phyloP scores from a whole-genome alignment of 164 flowering plant species.

The Piper longum region DNA sequence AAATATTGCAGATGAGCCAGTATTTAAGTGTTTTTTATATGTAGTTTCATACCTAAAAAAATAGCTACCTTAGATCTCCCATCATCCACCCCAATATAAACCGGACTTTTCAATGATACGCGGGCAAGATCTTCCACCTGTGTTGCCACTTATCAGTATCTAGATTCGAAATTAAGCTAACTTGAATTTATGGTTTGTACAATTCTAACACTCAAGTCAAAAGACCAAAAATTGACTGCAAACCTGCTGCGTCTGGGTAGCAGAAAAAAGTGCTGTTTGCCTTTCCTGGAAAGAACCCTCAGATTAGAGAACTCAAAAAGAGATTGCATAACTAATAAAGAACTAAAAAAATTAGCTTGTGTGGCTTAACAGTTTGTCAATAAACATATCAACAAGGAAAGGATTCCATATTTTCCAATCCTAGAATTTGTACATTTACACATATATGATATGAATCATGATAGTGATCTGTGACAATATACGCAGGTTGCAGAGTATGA shows the following conservation, averaged over 20 bases:
- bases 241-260: slow-evolving; percentile 95
- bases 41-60: background rate
- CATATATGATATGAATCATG: too few relatives aligned
- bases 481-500: too few relatives aligned
- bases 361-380: too few relatives aligned
- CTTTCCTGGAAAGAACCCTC: slow-evolving; percentile 38
- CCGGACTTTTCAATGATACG: slow-evolving; percentile 60
- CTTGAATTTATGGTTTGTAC: background rate
- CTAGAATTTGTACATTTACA: too few relatives aligned
- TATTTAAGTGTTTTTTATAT: background rate
- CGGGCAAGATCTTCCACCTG: slow-evolving; percentile 96
- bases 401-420: too few relatives aligned
- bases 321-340: background rate
- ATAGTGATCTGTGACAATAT: too few relatives aligned
- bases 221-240: background rate
- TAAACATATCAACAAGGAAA: too few relatives aligned
- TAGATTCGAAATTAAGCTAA: background rate
- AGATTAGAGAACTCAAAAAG: too few relatives aligned
- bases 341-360: too few relatives aligned
- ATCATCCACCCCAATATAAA: slow-evolving; percentile 87
- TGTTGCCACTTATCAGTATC: background rate
- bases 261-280: slow-evolving; percentile 94
- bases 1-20: background rate
- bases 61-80: slow-evolving; percentile 61
- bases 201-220: background rate